Percentiles rank a stretch among this genome's conserved stretches.
Conservation (phyloP, 148 eudicot genomes). For the Camellia japonica region DNA sequence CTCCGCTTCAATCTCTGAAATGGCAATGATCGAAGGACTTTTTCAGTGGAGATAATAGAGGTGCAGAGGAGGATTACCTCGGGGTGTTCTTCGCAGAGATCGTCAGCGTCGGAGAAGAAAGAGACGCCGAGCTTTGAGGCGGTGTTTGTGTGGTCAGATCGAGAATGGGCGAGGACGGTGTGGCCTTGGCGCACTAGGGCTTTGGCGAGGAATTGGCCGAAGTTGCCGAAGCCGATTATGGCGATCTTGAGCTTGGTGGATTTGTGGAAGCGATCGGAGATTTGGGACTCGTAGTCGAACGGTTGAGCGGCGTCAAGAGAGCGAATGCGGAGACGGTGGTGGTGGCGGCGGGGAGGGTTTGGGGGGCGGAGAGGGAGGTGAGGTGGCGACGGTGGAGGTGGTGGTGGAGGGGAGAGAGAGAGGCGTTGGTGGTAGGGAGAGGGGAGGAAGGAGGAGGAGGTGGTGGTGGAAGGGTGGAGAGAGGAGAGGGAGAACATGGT, state of each 20-base stretch:
- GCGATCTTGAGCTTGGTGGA: conserved; percentile 51
- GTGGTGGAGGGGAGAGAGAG: not conserved
- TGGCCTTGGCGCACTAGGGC: conserved; percentile 68
- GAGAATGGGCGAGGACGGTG: conserved; percentile 64
- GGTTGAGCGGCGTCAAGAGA: conserved; percentile 59
- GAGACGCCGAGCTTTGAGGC: conserved; percentile 55
- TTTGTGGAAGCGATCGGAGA: conserved; percentile 26
- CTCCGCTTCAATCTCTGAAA: conserved; percentile 65
- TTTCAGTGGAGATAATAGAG: conserved; percentile 76
- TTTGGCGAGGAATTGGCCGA: conserved; percentile 75
- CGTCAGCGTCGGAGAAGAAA: conserved; percentile 57
- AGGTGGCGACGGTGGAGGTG: conserved; percentile 9
- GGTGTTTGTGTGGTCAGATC: conserved; percentile 45
- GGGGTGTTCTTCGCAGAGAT: conserved; percentile 81
- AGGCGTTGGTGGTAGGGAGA: not conserved
- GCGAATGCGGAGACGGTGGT: conserved; percentile 35
- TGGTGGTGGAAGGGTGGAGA: conserved; percentile 8
- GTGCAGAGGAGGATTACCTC: conserved; percentile 76
- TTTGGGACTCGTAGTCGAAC: conserved; percentile 50
- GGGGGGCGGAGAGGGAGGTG: conserved; percentile 18
- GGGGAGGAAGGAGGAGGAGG: conserved; percentile 10
- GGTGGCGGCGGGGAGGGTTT: conserved; percentile 2
- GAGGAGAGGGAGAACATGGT: conserved; percentile 8
- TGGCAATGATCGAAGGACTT: conserved; percentile 63
- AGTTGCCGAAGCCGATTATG: conserved; percentile 72